Evolutionary conservation across 768 basidiomycete species (phyloP).

Genomic region (Russula virescens): DNA sequence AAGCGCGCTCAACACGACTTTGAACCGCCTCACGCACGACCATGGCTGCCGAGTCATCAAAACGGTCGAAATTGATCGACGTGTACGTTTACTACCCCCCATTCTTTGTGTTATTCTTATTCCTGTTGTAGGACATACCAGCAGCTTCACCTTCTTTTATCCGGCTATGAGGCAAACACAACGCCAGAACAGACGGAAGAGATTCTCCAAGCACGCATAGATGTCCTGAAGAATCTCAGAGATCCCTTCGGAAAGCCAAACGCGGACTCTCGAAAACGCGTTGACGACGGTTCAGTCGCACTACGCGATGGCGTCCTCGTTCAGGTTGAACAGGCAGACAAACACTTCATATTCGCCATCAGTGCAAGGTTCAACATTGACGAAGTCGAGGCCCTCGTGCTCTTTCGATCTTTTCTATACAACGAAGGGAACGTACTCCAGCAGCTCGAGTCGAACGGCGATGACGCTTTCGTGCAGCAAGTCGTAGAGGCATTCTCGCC

Average conservation of each 20-base stretch:
- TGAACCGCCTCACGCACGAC: background rate
- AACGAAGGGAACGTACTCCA: slow-evolving; percentile 47
- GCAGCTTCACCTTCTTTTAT: slow-evolving; percentile 54
- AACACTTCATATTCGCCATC: slow-evolving; percentile 64
- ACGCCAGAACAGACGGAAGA: slow-evolving; percentile 53
- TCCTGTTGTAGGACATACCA: slow-evolving; percentile 48
- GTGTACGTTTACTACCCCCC: slow-evolving; percentile 43
- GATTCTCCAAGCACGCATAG: slow-evolving; percentile 51
- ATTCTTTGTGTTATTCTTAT: background rate
- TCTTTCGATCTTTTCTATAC: slow-evolving; percentile 73
- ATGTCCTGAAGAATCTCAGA: slow-evolving; percentile 51
- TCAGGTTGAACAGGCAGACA: slow-evolving; percentile 62
- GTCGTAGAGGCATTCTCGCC: slow-evolving; percentile 67
- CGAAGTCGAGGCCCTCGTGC: slow-evolving; percentile 68
- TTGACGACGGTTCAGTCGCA: slow-evolving; percentile 62
- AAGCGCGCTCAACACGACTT: slow-evolving; percentile 3
- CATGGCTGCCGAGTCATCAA: slow-evolving; percentile 45
- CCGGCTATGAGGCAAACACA: slow-evolving; percentile 54
- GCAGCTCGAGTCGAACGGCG: slow-evolving; percentile 35
- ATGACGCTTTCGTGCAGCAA: slow-evolving; percentile 45
- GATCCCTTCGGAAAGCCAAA: slow-evolving; percentile 68
- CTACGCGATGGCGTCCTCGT: slow-evolving; percentile 61
- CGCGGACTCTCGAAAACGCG: slow-evolving; percentile 54
- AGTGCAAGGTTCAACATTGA: slow-evolving; percentile 72
- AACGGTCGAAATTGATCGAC: slow-evolving; percentile 67